These are phyloP conservation scores for Pseudogymnoascus sp. DNA, from an alignment of 2,329 filamentous ascomycete species.

Conservation along the genomic window DNA sequence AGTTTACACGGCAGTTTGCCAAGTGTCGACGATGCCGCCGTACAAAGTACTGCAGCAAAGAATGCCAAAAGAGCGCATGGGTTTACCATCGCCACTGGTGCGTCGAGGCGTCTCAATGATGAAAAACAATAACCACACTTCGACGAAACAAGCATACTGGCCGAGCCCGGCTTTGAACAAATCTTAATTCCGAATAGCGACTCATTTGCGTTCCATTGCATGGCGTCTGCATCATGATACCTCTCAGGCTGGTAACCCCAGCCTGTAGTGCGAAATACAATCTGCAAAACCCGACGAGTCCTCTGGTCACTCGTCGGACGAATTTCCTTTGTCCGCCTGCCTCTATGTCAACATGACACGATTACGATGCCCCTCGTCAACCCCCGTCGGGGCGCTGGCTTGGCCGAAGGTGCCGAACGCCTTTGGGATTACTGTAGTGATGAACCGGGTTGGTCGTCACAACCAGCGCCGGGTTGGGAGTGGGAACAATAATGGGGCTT, in stretches of 20 bases:
- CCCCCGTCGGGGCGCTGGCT: neutral
- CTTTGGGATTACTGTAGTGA: neutral
- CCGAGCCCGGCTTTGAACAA: slow-evolving; percentile 9
- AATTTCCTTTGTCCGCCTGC: slow-evolving; percentile 9
- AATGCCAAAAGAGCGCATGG: slow-evolving; percentile 99
- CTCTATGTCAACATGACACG: slow-evolving; percentile 2
- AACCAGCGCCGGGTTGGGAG: neutral
- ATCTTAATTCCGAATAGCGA: slow-evolving; percentile 11
- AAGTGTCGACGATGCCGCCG: slow-evolving; percentile 94
- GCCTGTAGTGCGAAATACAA: slow-evolving; percentile 18
- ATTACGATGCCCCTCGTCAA: neutral
- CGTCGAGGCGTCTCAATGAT: slow-evolving; percentile 53
- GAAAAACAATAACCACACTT: neutral
- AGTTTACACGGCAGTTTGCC: slow-evolving; percentile 92
- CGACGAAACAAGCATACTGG: slow-evolving; percentile 11
- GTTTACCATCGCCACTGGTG: slow-evolving; percentile 98
- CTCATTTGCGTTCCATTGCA: slow-evolving; percentile 10
- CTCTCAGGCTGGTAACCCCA: slow-evolving; percentile 34
- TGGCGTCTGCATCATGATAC: slow-evolving; percentile 36
- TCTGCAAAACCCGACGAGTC: slow-evolving; percentile 11
- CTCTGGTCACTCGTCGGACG: slow-evolving; percentile 23
- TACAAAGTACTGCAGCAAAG: slow-evolving; percentile 99
- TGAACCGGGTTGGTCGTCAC: neutral
- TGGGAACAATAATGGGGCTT: neutral
- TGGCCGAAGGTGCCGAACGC: neutral